Base-by-base conservation (phyloP, 179 eudicot species). In the Vitellaria paradoxa region DNA sequence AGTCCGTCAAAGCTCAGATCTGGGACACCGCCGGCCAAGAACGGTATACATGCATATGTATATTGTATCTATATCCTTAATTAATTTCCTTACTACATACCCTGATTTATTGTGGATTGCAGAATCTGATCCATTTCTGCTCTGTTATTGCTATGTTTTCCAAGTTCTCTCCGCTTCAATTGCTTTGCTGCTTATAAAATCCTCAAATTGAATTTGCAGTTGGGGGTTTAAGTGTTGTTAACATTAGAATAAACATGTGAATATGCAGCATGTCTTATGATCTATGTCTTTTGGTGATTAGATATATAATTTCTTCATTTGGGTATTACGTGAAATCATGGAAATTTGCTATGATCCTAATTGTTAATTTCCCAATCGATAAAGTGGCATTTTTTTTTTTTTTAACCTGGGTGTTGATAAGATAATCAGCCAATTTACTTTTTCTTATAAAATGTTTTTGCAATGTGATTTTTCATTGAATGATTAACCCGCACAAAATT, bases 11-110 rank as follows among this genome's bases (percentile, higher is more conserved):
- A 82, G 98, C 98, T 64, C 98, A 93, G 98, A 92, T 93, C 94
- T 93, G 97, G 97, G 98, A 93, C 80, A 92, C 97, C 17, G 97
- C 97, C 73, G 94, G 98, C 78, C 97, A 92, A 82, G 94, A 93
- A 82, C 89, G 94, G 93, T 72, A 56, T 11, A 9, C 49, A 26
- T 63, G 9, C 66, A 30, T 30, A 30, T 63, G 6, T 3, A 2
- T 9, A 9, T 3, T 63, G 40, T 23, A 23, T 63, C 7, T 63
- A 63, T 24, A 23, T 24, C 3, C 9, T n/a, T 15, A 30, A 30
- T 30, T 30, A 30, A 30, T 30, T 0, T 30, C 37, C 37, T 17
- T 18, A 3, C 21, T 50, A 20, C 45, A 24, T 24, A 3, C 46
- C 15, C 57, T 30, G 37, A 30, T 30, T 30, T 30, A 30, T 1